phyloP scores from a whole-genome alignment of 129 eudicot genomes.

The carrot (Daucus carota) region DH1_v3.0 NC_030385.2:35585501-35586000 shows the following conservation, averaged over 20 bases:
- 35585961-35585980: neutral
- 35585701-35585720: neutral
- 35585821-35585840: constrained; percentile 1
- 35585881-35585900: constrained; percentile 73
- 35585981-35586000: neutral
- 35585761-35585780: neutral
- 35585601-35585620: neutral
- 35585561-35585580: neutral
- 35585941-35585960: constrained; percentile 55
- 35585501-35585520: neutral
- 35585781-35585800: neutral
- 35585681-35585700: neutral
- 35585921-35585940: constrained; percentile 79
- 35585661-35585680: neutral
- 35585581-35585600: neutral
- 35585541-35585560: neutral
- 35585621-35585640: neutral
- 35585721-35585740: too few species aligned
- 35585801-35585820: neutral
- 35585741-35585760: neutral
- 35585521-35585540: neutral
- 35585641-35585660: neutral
- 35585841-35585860: constrained; percentile 77
- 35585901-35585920: constrained; percentile 72
- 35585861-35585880: constrained; percentile 72